phyloP scores from a whole-genome alignment of 495 filamentous ascomycete genomes.

The Monascus purpureus region DNA sequence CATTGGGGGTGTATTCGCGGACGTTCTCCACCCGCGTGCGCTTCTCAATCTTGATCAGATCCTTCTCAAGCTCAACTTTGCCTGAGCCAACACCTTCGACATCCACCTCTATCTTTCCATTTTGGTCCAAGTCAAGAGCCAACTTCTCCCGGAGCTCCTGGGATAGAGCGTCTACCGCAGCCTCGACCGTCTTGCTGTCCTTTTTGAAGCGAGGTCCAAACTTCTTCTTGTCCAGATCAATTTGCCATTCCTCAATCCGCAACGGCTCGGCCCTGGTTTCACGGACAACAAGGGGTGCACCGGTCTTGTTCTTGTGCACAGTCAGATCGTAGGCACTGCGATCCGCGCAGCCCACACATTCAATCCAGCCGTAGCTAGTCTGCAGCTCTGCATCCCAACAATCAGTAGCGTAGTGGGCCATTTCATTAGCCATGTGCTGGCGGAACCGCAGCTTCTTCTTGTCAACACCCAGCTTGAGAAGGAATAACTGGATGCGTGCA shows the following conservation, averaged over 20 bases:
- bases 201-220: constrained; percentile 72
- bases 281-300: constrained; percentile 55
- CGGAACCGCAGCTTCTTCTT: constrained; percentile 62
- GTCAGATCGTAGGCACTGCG: constrained; percentile 67
- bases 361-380: constrained; percentile 73
- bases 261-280: constrained; percentile 52
- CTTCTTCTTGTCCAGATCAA: constrained; percentile 74
- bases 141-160: constrained; percentile 62
- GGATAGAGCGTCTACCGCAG: constrained; percentile 48
- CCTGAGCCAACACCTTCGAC: constrained; percentile 48
- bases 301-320: constrained; percentile 72
- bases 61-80: constrained; percentile 57
- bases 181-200: constrained; percentile 60
- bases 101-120: constrained; percentile 53
- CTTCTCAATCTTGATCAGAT: constrained; percentile 58
- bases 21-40: constrained; percentile 52
- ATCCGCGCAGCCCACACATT: constrained; percentile 77
- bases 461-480: constrained; percentile 57
- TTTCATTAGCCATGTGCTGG: constrained; percentile 73
- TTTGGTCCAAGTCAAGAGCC: constrained; percentile 45
- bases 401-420: constrained; percentile 74
- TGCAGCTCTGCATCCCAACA: constrained; percentile 77
- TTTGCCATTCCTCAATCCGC: constrained; percentile 56
- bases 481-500: constrained; percentile 61
- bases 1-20: constrained; percentile 68